Evolutionary conservation across 2,329 filamentous ascomycete genomes (phyloP), one percentile per base, ranked within the genome.

Genomic region (Aspergillus vadensis): DNA sequence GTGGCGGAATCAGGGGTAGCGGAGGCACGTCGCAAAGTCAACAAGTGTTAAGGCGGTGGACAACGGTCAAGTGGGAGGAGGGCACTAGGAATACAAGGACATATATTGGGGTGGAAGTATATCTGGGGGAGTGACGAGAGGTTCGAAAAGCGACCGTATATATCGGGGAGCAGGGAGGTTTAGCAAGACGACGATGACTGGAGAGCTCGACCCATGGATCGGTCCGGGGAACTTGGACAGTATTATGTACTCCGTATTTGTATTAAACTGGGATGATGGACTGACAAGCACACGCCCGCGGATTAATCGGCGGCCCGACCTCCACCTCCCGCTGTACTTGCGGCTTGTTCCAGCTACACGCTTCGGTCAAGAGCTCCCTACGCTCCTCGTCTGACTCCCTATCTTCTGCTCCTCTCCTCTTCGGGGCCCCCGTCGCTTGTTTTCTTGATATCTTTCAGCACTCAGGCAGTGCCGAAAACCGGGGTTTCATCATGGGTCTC

Each of bases 401-500:
- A 55, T 61, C 57, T 51, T 30, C 57, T 41, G 48, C 49, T 52
- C 23, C 38, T 57, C 51, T 47, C 38, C 27, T 63, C 43, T 53
- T 62, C 62, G 58, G 65, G 63, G 64, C 59, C 63, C 63, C 61
- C 67, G 56, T 57, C 52, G 50, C 44, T 59, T 67, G 50, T 59
- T 48, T 60, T 53, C 23, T 27, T 19, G 60, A 56, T 60, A 60
- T 67, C 61, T 59, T 71, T 67, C 61, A 52, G 64, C 57, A 65
- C 66, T 44, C 17, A 17, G 23, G 43, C 50, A 50, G 43, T 50
- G 27, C 50, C 17, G 47, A 59, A 63, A 62, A 67, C 68, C 67
- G 63, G 65, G 69, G 66, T 65, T 72, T 44, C 69, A 69, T 67
- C 69, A 94, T 94, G 91, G 88, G 87, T 85, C 83, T 90, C 75